phyloP scores from a whole-genome alignment of 495 filamentous ascomycete genomes.

The Podospora anserina region DNA sequence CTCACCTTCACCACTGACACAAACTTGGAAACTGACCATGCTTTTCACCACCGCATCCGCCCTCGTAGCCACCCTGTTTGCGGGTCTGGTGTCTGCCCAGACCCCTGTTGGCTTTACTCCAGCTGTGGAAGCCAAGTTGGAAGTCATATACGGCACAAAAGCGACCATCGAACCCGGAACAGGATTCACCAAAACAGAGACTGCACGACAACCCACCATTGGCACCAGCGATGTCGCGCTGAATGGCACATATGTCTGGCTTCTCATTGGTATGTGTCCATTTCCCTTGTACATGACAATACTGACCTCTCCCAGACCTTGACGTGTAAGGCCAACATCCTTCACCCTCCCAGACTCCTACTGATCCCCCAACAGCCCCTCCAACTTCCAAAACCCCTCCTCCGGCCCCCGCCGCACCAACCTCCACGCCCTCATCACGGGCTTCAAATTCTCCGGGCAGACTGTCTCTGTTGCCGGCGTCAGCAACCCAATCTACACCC shows the following conservation, averaged over 20 bases:
- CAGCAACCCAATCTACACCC: slow-evolving; percentile 34
- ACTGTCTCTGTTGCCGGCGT: slow-evolving; percentile 17
- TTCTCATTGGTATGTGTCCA: slow-evolving; percentile 42
- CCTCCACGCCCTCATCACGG: slow-evolving; percentile 46
- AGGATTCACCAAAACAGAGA: slow-evolving; percentile 37
- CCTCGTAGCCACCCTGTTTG: slow-evolving; percentile 1
- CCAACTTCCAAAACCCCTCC: slow-evolving; percentile 38
- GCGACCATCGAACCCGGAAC: slow-evolving; percentile 37
- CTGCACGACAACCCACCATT: slow-evolving; percentile 41
- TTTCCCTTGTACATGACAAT: background rate
- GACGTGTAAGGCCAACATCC: slow-evolving; percentile 35
- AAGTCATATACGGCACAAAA: slow-evolving; percentile 45
- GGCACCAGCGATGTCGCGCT: slow-evolving; percentile 37
- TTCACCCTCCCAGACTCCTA: background rate
- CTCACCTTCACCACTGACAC: background rate
- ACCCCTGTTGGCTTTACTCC: slow-evolving; percentile 45
- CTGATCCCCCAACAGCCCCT: slow-evolving; percentile 27
- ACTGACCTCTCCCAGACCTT: slow-evolving; percentile 28
- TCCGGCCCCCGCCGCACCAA: slow-evolving; percentile 37
- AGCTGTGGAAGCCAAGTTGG: slow-evolving; percentile 38
- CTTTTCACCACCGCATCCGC: slow-evolving; percentile 4
- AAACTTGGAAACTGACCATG: background rate
- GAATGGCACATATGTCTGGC: slow-evolving; percentile 43
- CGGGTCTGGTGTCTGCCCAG: slow-evolving; percentile 29
- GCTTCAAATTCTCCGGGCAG: slow-evolving; percentile 37